These are phyloP conservation scores for Aquilaria malaccensis DNA, from an alignment of 345 rosid species.

Conservation along the genomic window DNA sequence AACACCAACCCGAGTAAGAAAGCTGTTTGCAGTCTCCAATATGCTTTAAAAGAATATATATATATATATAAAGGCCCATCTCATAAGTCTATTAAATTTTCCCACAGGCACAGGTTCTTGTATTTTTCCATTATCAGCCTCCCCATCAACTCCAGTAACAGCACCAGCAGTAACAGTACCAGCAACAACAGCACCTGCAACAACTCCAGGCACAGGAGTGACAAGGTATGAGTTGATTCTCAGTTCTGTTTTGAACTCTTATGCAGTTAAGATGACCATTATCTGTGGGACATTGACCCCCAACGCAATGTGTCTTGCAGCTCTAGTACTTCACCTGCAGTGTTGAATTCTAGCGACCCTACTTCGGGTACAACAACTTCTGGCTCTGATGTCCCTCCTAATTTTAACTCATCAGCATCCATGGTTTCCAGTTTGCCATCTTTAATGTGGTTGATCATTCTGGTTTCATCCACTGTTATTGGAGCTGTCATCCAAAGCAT, in stretches of 20 bases:
- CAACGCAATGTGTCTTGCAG: slow-evolving; percentile 18
- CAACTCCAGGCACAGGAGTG: slow-evolving; percentile 33
- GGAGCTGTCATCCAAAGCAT: slow-evolving; percentile 17
- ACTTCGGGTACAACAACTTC: slow-evolving; percentile 18
- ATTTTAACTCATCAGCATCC: slow-evolving; percentile 27
- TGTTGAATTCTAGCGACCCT: slow-evolving; percentile 43
- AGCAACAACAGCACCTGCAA: slow-evolving; percentile 25
- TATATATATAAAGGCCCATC: background rate
- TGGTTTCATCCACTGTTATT: slow-evolving; percentile 21
- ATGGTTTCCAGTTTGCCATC: slow-evolving; percentile 23
- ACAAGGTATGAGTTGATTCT: slow-evolving; percentile 32
- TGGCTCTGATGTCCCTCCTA: slow-evolving; percentile 35
- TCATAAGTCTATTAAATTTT: slow-evolving; percentile 1
- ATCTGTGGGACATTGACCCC: background rate
- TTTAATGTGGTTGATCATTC: slow-evolving; percentile 13
- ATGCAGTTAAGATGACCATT: background rate
- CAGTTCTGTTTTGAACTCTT: background rate
- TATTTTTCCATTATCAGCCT: slow-evolving; percentile 48
- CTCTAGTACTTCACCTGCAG: slow-evolving; percentile 40
- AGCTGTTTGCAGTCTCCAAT: background rate
- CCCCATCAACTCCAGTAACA: slow-evolving; percentile 40
- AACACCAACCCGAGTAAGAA: slow-evolving; percentile 79
- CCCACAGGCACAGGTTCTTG: slow-evolving; percentile 80
- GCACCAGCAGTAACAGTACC: slow-evolving; percentile 31
- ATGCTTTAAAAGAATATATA: background rate